These are phyloP conservation scores for Hypoxylon sp. DNA, from an alignment of 2,329 filamentous ascomycete species.

Conservation along the genomic window DNA sequence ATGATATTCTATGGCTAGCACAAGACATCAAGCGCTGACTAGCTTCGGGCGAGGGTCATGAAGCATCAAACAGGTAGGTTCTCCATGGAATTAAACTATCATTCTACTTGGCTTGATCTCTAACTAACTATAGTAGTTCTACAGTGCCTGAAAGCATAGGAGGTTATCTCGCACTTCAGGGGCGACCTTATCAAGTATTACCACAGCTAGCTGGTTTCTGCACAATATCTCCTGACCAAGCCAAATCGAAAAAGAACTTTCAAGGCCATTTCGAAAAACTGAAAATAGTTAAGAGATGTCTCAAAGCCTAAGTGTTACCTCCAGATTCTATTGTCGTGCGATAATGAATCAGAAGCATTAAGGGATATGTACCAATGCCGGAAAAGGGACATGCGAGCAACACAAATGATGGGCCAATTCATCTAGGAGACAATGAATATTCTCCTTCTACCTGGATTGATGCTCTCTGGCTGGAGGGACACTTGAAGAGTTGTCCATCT, in stretches of 20 bases:
- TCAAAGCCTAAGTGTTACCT: neutral
- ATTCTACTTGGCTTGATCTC: neutral
- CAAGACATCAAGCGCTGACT: neutral
- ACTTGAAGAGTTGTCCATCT: neutral
- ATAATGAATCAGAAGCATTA: neutral
- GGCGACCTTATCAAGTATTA: neutral
- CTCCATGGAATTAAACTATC: neutral
- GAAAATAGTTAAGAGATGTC: neutral
- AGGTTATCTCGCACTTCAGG: neutral
- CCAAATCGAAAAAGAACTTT: neutral
- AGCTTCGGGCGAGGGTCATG: neutral
- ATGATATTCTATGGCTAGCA: neutral
- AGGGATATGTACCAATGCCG: neutral
- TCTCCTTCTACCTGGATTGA: neutral
- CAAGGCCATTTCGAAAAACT: neutral
- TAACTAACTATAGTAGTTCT: neutral
- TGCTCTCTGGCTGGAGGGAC: neutral
- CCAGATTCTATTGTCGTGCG: neutral
- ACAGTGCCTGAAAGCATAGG: neutral
- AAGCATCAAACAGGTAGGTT: neutral
- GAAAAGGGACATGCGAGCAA: neutral
- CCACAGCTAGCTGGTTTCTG: neutral
- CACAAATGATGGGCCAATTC: neutral
- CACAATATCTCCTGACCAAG: neutral
- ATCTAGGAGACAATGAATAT: neutral